Conservation (phyloP, 352 stramenopile genomes). For the Pythium apleroticum region DNA sequence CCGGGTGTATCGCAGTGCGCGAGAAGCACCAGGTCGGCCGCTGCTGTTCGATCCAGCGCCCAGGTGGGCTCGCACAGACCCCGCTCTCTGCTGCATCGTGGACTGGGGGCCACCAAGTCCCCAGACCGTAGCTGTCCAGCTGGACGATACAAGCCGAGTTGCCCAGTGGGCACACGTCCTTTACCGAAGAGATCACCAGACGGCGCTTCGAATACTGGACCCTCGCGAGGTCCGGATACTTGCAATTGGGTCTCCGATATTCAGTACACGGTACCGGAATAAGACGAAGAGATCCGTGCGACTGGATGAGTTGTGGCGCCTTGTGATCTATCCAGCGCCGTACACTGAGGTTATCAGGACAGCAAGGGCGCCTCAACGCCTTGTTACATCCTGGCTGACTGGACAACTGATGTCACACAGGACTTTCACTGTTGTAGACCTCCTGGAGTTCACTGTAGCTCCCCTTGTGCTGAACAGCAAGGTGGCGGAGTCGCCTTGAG, state of each 20-base stretch:
- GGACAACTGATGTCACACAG: neutral
- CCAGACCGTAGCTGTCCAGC: neutral
- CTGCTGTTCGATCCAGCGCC: neutral
- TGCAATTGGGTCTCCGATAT: neutral
- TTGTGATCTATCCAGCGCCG: neutral
- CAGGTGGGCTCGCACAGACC: neutral
- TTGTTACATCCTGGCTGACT: neutral
- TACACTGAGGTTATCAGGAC: neutral
- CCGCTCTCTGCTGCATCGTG: conserved; percentile 5
- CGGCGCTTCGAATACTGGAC: conserved; percentile 4
- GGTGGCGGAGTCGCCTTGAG: neutral
- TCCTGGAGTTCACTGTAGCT: too few species aligned
- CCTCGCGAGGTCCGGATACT: neutral
- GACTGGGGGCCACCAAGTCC: neutral
- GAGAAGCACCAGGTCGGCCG: neutral
- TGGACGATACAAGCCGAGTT: neutral
- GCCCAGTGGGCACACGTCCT: conserved; percentile 6
- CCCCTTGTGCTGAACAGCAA: too few species aligned
- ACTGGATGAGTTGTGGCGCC: neutral
- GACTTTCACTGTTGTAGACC: too few species aligned
- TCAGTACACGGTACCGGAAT: neutral
- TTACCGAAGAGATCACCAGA: conserved; percentile 1
- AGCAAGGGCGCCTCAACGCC: neutral
- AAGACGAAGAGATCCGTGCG: neutral
- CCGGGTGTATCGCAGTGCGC: neutral